Conservation (phyloP, 805 yeast genomes). For the Metschnikowia chrysomelidarum region DNA sequence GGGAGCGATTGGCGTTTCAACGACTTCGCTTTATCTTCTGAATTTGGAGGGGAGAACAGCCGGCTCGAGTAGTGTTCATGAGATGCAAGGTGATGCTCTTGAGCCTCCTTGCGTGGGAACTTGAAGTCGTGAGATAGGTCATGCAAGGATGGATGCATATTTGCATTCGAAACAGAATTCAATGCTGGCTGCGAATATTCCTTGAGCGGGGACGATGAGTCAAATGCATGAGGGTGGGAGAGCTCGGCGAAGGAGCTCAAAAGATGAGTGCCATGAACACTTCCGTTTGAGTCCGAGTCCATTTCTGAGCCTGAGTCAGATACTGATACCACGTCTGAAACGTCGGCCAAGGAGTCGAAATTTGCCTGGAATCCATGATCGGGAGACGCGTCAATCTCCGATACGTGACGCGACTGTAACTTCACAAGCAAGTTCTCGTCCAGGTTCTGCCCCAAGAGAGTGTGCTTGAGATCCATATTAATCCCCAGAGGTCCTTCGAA, state of each 20-base stretch:
- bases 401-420: too few species aligned
- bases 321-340: neutral
- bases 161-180: neutral
- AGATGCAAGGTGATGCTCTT: neutral
- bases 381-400: too few species aligned
- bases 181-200: slow-evolving; percentile 5
- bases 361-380: slow-evolving; percentile 1
- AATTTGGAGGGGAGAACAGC: slow-evolving; percentile 29
- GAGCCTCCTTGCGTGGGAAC: neutral
- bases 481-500: too few species aligned
- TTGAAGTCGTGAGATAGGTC: neutral
- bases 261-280: slow-evolving; percentile 22
- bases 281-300: slow-evolving; percentile 21
- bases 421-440: too few species aligned
- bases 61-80: neutral
- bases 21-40: slow-evolving; percentile 29
- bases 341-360: slow-evolving; percentile 1
- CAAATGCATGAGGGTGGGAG: slow-evolving; percentile 13
- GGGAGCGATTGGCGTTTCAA: slow-evolving; percentile 38
- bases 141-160: neutral
- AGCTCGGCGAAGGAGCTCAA: slow-evolving; percentile 24
- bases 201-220: slow-evolving; percentile 30
- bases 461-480: too few species aligned
- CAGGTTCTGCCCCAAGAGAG: too few species aligned
- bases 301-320: slow-evolving; percentile 10